Evolutionary conservation across 768 basidiomycete genomes (phyloP).

Genomic region (Kwoniella heveanensis): DNA sequence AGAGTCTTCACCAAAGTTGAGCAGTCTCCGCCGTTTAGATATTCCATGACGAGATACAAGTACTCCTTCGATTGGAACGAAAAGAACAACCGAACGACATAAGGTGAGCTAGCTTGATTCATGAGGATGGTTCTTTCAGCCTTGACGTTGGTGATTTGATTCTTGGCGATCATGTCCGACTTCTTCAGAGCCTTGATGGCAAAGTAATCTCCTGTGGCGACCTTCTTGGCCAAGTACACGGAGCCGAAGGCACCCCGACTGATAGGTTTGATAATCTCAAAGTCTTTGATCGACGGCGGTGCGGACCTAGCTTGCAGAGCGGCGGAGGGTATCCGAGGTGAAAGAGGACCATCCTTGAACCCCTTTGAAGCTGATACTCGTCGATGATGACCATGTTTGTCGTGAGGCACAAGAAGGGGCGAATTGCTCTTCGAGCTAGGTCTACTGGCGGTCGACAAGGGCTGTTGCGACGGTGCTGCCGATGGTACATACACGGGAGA

Average conservation of each 20-base stretch:
- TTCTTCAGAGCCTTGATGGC: conserved; percentile 99
- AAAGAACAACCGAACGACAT: conserved; percentile 96
- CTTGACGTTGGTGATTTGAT: conserved; percentile 99
- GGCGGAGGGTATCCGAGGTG: conserved; percentile 79
- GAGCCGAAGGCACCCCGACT: conserved; percentile 98
- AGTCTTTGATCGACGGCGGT: conserved; percentile 94
- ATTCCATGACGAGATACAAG: conserved; percentile 98
- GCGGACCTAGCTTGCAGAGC: conserved; percentile 76
- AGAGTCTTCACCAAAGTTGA: conserved; percentile 94
- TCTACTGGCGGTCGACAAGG: conserved; percentile 1
- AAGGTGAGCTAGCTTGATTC: conserved; percentile 98
- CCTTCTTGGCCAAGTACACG: conserved; percentile 98
- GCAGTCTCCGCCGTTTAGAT: conserved; percentile 96
- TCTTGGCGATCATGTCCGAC: conserved; percentile 99
- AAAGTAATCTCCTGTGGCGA: conserved; percentile 95
- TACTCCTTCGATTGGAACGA: conserved; percentile 99
- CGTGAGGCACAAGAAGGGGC: conserved; percentile 30
- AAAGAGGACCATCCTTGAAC: conserved; percentile 64
- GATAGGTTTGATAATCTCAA: conserved; percentile 98
- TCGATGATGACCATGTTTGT: conserved; percentile 35
- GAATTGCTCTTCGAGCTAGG: conserved; percentile 26
- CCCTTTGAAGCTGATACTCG: conserved; percentile 36
- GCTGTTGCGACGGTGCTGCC: neutral
- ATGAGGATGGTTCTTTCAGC: conserved; percentile 99
- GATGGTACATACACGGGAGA: conserved; percentile 14